Conservation (phyloP, 441 rosid species). For the Pelargonium citronellum region DNA sequence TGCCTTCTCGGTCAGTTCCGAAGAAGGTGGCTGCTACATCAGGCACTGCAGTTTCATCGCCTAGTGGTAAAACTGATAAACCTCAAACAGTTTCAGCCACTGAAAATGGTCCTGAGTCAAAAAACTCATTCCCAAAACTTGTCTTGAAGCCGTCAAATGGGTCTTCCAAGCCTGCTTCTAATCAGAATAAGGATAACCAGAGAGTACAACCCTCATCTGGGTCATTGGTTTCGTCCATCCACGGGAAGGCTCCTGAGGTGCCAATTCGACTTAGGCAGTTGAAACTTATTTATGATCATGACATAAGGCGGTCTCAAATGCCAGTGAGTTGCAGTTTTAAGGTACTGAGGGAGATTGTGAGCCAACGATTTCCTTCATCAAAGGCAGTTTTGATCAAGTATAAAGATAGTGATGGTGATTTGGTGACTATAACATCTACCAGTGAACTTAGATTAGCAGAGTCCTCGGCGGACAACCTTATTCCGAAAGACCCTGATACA, state of each 20-base stretch:
- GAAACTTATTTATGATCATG: constrained; percentile 88
- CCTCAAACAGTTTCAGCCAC: constrained; percentile 24
- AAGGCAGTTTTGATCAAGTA: constrained; percentile 75
- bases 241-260: constrained; percentile 31
- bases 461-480: constrained; percentile 44
- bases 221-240: constrained; percentile 20
- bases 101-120: constrained; percentile 54
- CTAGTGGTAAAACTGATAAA: constrained; percentile 45
- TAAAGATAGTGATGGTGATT: constrained; percentile 83
- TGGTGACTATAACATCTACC: constrained; percentile 74
- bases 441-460: constrained; percentile 74
- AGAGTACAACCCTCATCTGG: constrained; percentile 29
- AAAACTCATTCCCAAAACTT: constrained; percentile 42
- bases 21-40: constrained; percentile 47
- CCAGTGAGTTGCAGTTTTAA: constrained; percentile 72
- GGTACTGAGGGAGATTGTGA: constrained; percentile 65
- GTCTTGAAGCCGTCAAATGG: constrained; percentile 47
- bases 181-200: constrained; percentile 25
- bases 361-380: constrained; percentile 69
- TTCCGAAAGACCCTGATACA: constrained; percentile 45
- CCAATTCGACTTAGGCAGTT: constrained; percentile 52
- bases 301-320: constrained; percentile 78
- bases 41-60: constrained; percentile 30
- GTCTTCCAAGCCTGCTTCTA: constrained; percentile 37
- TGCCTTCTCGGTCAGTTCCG: constrained; percentile 59